Evolutionary conservation across 257 asterid species (phyloP).

Genomic region (Fraxinus quadrangulata): DNA sequence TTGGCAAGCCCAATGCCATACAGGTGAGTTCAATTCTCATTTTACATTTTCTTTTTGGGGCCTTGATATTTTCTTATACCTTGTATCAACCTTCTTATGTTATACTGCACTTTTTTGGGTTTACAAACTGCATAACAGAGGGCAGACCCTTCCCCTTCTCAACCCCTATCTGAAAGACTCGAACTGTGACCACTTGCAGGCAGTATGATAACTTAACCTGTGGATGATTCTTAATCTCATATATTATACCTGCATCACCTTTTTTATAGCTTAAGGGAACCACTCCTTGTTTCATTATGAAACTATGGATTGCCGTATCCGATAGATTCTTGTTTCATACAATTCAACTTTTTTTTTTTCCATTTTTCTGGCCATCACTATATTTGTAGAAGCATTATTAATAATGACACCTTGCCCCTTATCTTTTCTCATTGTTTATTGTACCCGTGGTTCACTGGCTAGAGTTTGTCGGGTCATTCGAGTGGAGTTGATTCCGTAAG

Average conservation of each 20-base stretch:
- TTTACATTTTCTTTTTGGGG: slow-evolving; percentile 18
- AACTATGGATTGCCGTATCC: background rate
- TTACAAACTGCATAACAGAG: slow-evolving; percentile 18
- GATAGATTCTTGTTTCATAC: slow-evolving; percentile 14
- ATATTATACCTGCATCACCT: background rate
- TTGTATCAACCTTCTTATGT: background rate
- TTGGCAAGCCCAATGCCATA: slow-evolving; percentile 96
- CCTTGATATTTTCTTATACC: slow-evolving; percentile 16
- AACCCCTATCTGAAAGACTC: slow-evolving; percentile 13
- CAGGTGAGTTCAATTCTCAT: slow-evolving; percentile 62
- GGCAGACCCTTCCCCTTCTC: slow-evolving; percentile 16
- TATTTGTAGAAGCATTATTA: slow-evolving; percentile 18
- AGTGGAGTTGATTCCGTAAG: slow-evolving; percentile 98
- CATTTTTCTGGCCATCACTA: slow-evolving; percentile 4
- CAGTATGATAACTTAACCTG: slow-evolving; percentile 8
- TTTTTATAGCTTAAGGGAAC: slow-evolving; percentile 3
- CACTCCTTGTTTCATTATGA: slow-evolving; percentile 2
- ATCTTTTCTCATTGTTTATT: slow-evolving; percentile 18
- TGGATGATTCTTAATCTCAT: slow-evolving; percentile 3
- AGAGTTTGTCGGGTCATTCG: slow-evolving; percentile 98
- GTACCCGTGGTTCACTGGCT: slow-evolving; percentile 38
- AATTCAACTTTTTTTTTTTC: slow-evolving; percentile 9
- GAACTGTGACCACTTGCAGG: slow-evolving; percentile 12
- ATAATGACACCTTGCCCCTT: slow-evolving; percentile 21
- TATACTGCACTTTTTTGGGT: background rate